Base-by-base conservation (phyloP, 257 asterid genomes). In the Eustoma russellianum region DNA sequence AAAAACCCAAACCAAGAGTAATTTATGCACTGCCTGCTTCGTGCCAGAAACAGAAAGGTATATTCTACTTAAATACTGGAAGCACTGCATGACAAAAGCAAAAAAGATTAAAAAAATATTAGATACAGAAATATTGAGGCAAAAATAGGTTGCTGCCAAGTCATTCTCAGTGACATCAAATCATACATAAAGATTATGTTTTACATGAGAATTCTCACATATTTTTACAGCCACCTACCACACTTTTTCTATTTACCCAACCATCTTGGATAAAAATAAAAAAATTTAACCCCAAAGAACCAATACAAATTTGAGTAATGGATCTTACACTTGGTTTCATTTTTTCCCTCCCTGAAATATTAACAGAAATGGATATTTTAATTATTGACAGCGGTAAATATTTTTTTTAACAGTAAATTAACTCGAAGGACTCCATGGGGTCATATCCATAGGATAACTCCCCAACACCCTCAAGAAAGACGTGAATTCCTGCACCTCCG, bases 361-460 rank as follows among this genome's bases (percentile, higher is more conserved):
- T 47, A 48, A 38, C 28, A 49, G 50, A 59, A 43, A 43, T 41
- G 2, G 48, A 35, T 11, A 47, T 47, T 7, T 4, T 9, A 60
- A 34, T 50, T 44, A 50, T 53, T 30, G n/a, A 34, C 34, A 55
- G 44, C 5, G 14, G 40, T 14, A 13, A 13, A 15, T 17, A 18
- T 24, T 9, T 33, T 18, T 17, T 5, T 47, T 18, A 49, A 33
- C 17, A 48, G 9, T 10, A 17, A 5, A 50, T 50, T 55, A 68
- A 13, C 68, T 41, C 41, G 94, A 68, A 41, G 88, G 90, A 55
- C 67, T 48, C 93, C 93, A 89, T 1, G 95, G 95, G 13, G 95
- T 80, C 94, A 89, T 83, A 44, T 89, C 97, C 83, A 89, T 86
- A 7, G 97, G 95, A 59, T 89, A 89, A 56, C 97, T 89, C 5